These are phyloP conservation scores for Fusarium tupiense DNA, from an alignment of 2,329 filamentous ascomycete species.

Conservation along the genomic window DNA sequence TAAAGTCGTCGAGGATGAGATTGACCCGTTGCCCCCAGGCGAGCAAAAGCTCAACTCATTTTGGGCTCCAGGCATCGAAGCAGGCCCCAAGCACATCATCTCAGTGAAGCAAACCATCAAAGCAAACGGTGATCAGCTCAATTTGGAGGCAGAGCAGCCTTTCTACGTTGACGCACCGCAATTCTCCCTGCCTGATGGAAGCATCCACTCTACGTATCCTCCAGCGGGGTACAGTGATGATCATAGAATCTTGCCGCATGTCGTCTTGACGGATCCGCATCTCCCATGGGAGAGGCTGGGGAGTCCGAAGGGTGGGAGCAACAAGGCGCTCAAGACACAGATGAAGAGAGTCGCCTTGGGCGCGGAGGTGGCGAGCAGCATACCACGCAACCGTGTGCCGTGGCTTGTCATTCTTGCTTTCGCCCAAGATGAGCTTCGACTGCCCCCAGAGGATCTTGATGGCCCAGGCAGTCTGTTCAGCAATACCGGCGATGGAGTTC, in stretches of 20 bases:
- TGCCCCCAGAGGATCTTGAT: slow-evolving; percentile 31
- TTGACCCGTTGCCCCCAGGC: slow-evolving; percentile 8
- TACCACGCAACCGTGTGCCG: slow-evolving; percentile 44
- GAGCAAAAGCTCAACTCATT: slow-evolving; percentile 30
- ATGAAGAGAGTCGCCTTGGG: not conserved
- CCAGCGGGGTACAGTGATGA: slow-evolving; percentile 50
- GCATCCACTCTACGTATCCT: slow-evolving; percentile 53
- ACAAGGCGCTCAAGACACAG: not conserved
- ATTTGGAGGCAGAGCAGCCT: slow-evolving; percentile 14
- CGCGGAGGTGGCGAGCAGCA: not conserved
- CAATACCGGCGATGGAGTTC: not conserved
- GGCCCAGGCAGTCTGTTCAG: slow-evolving; percentile 2
- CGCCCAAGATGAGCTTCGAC: slow-evolving; percentile 47
- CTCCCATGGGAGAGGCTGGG: slow-evolving; percentile 55
- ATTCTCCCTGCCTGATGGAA: slow-evolving; percentile 46
- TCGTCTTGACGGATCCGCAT: slow-evolving; percentile 55
- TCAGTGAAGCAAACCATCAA: not conserved
- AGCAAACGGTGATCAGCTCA: not conserved
- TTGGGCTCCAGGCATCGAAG: slow-evolving; percentile 30
- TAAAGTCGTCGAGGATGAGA: not conserved
- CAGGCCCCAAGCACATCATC: slow-evolving; percentile 20
- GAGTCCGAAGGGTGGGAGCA: slow-evolving; percentile 15
- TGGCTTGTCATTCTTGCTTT: slow-evolving; percentile 53
- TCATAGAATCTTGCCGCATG: slow-evolving; percentile 51
- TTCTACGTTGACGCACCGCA: slow-evolving; percentile 52